Conservation (phyloP, 2,329 filamentous ascomycete genomes). For the Paecilomyces sp. region DNA sequence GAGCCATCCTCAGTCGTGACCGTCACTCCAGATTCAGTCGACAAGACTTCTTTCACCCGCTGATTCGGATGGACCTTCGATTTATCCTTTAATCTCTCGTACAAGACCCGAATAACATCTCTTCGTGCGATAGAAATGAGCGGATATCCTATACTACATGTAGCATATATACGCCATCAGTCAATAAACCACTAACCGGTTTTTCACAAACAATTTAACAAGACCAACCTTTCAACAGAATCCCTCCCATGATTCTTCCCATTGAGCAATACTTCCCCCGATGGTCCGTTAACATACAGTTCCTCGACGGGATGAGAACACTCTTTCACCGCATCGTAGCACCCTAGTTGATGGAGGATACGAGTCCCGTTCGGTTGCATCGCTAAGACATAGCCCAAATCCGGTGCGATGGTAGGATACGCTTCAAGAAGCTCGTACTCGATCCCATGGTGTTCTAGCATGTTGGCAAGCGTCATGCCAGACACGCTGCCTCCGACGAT, state of each 20-base stretch:
- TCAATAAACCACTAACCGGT: too few relatives aligned
- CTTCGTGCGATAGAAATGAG: not conserved
- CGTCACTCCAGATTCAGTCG: not conserved
- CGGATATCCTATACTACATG: not conserved
- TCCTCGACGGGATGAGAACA: not conserved
- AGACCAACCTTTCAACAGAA: not conserved
- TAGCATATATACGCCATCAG: too few relatives aligned
- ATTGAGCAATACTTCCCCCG: not conserved
- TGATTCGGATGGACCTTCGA: not conserved
- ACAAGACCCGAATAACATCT: not conserved
- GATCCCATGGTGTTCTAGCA: conserved; percentile 6
- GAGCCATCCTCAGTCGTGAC: conserved; percentile 9
- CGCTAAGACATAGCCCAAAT: conserved; percentile 1
- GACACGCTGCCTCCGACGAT: conserved; percentile 7
- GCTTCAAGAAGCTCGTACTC: conserved; percentile 7
- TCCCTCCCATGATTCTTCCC: not conserved
- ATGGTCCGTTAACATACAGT: not conserved
- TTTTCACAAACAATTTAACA: too few relatives aligned
- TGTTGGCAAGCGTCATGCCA: conserved; percentile 7
- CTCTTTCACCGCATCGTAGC: not conserved
- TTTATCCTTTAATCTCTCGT: not conserved
- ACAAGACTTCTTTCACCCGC: not conserved
- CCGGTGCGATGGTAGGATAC: conserved; percentile 1
- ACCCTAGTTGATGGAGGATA: conserved; percentile 1
- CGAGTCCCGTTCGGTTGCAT: not conserved